Evolutionary conservation across 2,329 filamentous ascomycete species (phyloP).

Genomic region (Claviceps africana): DNA sequence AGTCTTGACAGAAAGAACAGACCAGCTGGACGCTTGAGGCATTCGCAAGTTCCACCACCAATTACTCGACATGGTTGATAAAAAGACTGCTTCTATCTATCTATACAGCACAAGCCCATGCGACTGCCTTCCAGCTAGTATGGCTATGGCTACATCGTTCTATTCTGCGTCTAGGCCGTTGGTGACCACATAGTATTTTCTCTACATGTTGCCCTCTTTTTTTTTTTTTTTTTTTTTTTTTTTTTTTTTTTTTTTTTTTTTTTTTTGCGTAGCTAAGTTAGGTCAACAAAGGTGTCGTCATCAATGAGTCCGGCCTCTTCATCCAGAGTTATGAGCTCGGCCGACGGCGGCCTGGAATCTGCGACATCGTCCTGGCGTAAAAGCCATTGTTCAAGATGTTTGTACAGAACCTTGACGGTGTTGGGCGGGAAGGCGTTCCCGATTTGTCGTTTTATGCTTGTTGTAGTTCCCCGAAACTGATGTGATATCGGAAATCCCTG

Average conservation of each 20-base stretch:
- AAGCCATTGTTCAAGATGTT: constrained; percentile 33
- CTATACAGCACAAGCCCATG: neutral
- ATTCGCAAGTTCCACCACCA: neutral
- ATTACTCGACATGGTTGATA: neutral
- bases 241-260: too few relatives aligned
- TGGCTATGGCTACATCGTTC: neutral
- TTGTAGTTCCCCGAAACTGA: constrained; percentile 33
- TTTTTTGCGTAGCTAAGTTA: neutral
- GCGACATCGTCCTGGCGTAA: constrained; percentile 27
- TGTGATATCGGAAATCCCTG: constrained; percentile 55
- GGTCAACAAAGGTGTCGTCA: neutral
- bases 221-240: too few relatives aligned
- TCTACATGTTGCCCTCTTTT: too few relatives aligned
- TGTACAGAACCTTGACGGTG: constrained; percentile 35
- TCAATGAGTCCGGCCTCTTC: constrained; percentile 9
- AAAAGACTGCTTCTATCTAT: neutral
- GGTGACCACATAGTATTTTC: too few relatives aligned
- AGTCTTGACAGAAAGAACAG: too few relatives aligned
- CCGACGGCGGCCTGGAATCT: constrained; percentile 6
- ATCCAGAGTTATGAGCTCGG: constrained; percentile 14
- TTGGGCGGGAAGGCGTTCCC: constrained; percentile 66
- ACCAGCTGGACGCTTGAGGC: neutral
- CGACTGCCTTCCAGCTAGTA: neutral
- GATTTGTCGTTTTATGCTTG: constrained; percentile 46
- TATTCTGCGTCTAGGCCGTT: neutral